Conservation (phyloP, 768 basidiomycete species). For the Naganishia antarctica region DNA sequence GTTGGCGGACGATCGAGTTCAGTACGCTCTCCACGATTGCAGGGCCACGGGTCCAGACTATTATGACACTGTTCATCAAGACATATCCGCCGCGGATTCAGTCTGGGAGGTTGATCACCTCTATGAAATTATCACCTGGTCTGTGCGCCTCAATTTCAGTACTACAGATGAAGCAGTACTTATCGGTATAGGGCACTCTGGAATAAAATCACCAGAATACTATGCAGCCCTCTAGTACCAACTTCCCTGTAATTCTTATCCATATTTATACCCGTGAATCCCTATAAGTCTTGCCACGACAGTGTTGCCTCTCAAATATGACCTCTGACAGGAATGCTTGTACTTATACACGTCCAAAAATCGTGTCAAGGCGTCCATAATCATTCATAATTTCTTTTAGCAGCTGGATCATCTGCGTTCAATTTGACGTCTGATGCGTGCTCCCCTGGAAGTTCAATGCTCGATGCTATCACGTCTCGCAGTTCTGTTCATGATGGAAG, state of each 20-base stretch:
- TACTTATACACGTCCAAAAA: constrained; percentile 1
- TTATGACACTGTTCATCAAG: background rate
- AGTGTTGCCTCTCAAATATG: background rate
- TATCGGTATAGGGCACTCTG: too few species aligned
- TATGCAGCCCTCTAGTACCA: too few species aligned
- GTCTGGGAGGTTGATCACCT: too few species aligned
- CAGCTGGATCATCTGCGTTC: constrained; percentile 10
- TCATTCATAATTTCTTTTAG: background rate
- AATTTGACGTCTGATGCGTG: background rate
- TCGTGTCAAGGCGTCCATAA: constrained; percentile 20
- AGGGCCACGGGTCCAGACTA: constrained; percentile 1
- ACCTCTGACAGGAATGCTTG: too few species aligned
- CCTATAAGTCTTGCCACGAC: too few species aligned
- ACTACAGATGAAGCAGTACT: background rate
- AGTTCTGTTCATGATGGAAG: background rate
- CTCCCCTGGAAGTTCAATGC: constrained; percentile 6
- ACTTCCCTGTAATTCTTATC: too few species aligned
- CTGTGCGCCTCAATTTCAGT: too few species aligned
- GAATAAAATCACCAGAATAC: too few species aligned
- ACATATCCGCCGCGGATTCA: too few species aligned
- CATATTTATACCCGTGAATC: too few species aligned
- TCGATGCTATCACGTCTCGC: constrained; percentile 14
- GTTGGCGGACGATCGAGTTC: background rate
- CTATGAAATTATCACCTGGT: too few species aligned
- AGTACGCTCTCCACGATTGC: background rate